phyloP scores from a whole-genome alignment of 2,329 filamentous ascomycete genomes.

The Diaporthe sp. region DNA sequence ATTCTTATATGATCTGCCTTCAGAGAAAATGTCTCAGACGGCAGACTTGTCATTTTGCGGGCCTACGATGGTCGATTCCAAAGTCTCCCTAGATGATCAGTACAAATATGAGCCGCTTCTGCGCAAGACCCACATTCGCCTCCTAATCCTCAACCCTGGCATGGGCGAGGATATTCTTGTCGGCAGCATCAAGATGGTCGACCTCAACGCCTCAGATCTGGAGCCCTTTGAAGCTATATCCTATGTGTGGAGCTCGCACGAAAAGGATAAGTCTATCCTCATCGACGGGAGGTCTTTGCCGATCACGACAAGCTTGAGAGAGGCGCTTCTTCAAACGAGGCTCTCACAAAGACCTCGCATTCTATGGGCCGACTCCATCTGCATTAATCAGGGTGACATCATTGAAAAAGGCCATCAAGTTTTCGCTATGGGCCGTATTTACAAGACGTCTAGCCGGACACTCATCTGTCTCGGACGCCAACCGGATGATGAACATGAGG shows the following conservation, averaged over 20 bases:
- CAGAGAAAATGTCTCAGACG: too few species aligned
- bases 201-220: neutral
- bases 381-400: constrained; percentile 28
- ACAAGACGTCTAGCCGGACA: neutral
- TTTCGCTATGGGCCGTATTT: constrained; percentile 8
- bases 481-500: neutral
- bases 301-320: neutral
- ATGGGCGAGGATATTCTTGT: neutral
- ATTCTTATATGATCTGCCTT: too few species aligned
- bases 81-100: too few species aligned
- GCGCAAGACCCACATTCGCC: too few species aligned
- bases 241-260: constrained; percentile 13
- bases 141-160: too few species aligned
- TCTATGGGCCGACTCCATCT: constrained; percentile 10
- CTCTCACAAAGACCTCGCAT: neutral
- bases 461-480: constrained; percentile 33
- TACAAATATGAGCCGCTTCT: too few species aligned
- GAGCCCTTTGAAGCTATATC: constrained; percentile 29
- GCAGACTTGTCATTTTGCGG: too few species aligned
- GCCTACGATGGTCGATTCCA: too few species aligned
- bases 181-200: neutral
- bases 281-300: neutral
- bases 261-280: neutral
- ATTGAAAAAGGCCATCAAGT: constrained; percentile 23
- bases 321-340: neutral